phyloP scores from a whole-genome alignment of 192 early-diverging fungal genomes.

The Coemansia sp. region DNA sequence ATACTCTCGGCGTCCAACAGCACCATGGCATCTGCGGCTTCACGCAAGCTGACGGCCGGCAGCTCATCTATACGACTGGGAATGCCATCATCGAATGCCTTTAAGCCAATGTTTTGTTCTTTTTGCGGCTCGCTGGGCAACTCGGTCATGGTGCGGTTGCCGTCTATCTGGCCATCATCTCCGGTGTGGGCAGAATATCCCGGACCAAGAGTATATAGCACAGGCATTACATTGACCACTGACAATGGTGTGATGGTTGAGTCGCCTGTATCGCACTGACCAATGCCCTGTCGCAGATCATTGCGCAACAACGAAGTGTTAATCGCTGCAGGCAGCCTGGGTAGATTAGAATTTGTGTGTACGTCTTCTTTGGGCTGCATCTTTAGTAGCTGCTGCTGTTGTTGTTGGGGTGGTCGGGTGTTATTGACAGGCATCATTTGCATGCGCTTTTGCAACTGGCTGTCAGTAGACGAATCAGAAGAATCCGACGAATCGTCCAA shows the following conservation, averaged over 20 bases:
- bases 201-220: constrained; percentile 17
- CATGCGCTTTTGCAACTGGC: background rate
- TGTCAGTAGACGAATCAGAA: constrained; percentile 16
- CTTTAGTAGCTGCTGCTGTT: constrained; percentile 1
- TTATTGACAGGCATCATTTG: background rate
- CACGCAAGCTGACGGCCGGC: background rate
- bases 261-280: constrained; percentile 41
- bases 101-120: background rate
- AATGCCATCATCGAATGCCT: background rate
- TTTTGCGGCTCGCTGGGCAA: background rate
- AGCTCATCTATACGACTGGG: background rate
- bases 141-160: background rate
- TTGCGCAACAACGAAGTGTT: constrained; percentile 23
- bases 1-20: constrained; percentile 38
- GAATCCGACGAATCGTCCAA: constrained; percentile 34
- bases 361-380: background rate
- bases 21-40: background rate
- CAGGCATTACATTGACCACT: constrained; percentile 41
- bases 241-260: constrained; percentile 43
- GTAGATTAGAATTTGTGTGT: background rate
- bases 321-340: constrained; percentile 19
- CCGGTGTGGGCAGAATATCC: background rate
- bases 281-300: constrained; percentile 14
- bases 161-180: constrained; percentile 3
- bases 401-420: background rate